These are phyloP conservation scores for Gaertneriomyces sp. DNA, from an alignment of 192 early-diverging fungal species.

Conservation along the genomic window DNA sequence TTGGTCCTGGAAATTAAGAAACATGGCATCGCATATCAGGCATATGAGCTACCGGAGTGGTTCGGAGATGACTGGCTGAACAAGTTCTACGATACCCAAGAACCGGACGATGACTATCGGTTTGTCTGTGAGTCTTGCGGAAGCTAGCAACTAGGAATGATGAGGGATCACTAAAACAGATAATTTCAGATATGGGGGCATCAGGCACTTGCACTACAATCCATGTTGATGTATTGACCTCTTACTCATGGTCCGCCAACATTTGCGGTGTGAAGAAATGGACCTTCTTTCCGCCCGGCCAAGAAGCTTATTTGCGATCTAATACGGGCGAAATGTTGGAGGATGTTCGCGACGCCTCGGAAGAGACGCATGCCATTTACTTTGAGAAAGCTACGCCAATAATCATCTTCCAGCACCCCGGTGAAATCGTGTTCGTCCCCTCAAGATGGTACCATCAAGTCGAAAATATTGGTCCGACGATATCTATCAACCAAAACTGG, in stretches of 20 bases:
- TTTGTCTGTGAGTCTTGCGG: constrained; percentile 24
- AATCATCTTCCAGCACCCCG: constrained; percentile 11
- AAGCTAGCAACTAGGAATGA: background rate
- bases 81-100: constrained; percentile 1
- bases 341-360: constrained; percentile 12
- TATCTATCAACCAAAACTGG: constrained; percentile 28
- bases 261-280: constrained; percentile 24
- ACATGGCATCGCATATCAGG: background rate
- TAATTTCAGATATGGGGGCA: constrained; percentile 15
- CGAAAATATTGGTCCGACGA: constrained; percentile 19
- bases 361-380: background rate
- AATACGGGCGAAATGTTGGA: background rate
- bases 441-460: constrained; percentile 26
- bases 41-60: constrained; percentile 16
- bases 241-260: constrained; percentile 26
- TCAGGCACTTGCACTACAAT: constrained; percentile 18
- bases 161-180: background rate
- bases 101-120: constrained; percentile 21
- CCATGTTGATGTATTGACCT: constrained; percentile 16
- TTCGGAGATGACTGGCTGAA: constrained; percentile 25
- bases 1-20: constrained; percentile 10
- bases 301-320: constrained; percentile 5
- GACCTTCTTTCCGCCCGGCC: constrained; percentile 25
- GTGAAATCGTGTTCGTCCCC: constrained; percentile 20
- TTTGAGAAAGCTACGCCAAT: constrained; percentile 12